Percentiles rank a stretch among this genome's conserved stretches.
Conservation (phyloP, 306 rosid genomes). For the Calophaca sinica region DNA sequence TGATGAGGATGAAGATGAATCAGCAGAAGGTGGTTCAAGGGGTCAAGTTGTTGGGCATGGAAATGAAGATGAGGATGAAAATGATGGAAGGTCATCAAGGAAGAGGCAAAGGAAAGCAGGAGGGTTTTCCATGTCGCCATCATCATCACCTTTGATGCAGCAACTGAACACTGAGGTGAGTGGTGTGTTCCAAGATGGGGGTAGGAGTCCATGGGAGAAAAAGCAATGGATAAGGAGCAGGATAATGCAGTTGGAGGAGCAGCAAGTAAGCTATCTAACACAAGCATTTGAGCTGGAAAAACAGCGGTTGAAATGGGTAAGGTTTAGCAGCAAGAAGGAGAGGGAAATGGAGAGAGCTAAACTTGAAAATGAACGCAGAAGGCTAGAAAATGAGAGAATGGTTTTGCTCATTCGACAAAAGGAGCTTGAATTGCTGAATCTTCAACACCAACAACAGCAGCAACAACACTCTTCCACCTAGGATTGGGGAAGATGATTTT, state of each 20-base stretch:
- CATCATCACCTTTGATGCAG: slow-evolving; percentile 49
- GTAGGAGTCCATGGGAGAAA: slow-evolving; percentile 73
- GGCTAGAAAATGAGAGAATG: slow-evolving; percentile 82
- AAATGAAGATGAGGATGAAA: slow-evolving; percentile 65
- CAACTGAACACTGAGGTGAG: slow-evolving; percentile 60
- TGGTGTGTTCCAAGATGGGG: slow-evolving; percentile 68
- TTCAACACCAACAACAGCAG: slow-evolving; percentile 57
- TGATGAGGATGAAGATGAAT: slow-evolving; percentile 68
- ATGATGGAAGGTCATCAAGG: slow-evolving; percentile 50
- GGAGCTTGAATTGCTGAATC: slow-evolving; percentile 62
- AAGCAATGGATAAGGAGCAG: slow-evolving; percentile 74
- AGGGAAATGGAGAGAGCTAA: slow-evolving; percentile 89
- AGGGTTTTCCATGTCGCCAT: slow-evolving; percentile 8
- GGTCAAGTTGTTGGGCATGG: slow-evolving; percentile 53
- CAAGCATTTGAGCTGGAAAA: slow-evolving; percentile 79
- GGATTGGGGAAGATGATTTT: slow-evolving; percentile 41
- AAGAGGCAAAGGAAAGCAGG: slow-evolving; percentile 56
- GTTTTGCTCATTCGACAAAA: slow-evolving; percentile 65
- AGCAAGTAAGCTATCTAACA: slow-evolving; percentile 54
- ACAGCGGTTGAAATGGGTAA: slow-evolving; percentile 82
- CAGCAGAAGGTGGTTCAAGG: slow-evolving; percentile 55
- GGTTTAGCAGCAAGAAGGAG: slow-evolving; percentile 84
- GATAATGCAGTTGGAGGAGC: slow-evolving; percentile 72
- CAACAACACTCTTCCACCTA: slow-evolving; percentile 68
- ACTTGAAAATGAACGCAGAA: slow-evolving; percentile 67